Evolutionary conservation across 305 asterid genomes (phyloP).

Genomic region (Solanum hybrid): DNA sequence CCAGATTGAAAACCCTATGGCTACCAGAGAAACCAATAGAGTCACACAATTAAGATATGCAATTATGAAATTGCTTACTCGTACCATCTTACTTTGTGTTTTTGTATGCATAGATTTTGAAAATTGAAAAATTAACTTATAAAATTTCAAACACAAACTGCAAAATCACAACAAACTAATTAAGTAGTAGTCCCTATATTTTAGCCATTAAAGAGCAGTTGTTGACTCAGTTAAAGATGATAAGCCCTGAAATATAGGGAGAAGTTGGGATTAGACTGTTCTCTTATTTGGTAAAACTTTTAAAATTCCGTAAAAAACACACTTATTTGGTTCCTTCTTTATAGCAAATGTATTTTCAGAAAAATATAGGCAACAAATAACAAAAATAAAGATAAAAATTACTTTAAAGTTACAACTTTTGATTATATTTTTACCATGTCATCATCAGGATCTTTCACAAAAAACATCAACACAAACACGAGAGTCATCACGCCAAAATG

Average conservation of each 20-base stretch:
- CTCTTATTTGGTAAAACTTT: neutral
- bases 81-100: conserved; percentile 28
- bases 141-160: neutral
- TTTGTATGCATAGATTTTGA: neutral
- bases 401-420: neutral
- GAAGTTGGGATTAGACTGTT: neutral
- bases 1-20: conserved; percentile 40
- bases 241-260: neutral
- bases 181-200: neutral
- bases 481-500: neutral
- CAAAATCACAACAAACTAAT: neutral
- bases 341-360: neutral
- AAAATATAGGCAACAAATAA: neutral
- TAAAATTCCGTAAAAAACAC: neutral
- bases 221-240: neutral
- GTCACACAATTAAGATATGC: conserved; percentile 34
- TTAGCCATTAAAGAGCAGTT: neutral
- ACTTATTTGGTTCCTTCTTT: neutral
- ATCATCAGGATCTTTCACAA: neutral
- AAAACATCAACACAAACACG: neutral
- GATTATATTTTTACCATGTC: neutral
- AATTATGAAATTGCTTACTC: conserved; percentile 50
- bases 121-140: neutral
- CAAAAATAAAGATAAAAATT: too few species aligned
- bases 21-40: conserved; percentile 24